Percentiles rank a stretch among this genome's conserved stretches.
Conservation (phyloP, 1,284 basidiomycete species). For the Apiotrichum domesticum region DNA sequence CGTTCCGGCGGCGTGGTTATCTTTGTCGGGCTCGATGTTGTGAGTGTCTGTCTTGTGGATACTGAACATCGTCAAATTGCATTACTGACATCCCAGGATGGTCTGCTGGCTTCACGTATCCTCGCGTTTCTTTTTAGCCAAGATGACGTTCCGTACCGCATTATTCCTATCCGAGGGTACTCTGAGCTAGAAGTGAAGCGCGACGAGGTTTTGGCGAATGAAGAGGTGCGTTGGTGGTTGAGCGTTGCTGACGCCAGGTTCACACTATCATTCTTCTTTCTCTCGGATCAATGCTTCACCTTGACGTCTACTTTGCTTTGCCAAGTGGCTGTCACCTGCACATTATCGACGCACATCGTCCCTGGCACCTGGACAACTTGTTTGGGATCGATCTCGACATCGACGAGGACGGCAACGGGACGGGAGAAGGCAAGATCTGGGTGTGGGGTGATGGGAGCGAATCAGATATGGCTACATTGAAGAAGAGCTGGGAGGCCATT, state of each 20-base stretch:
- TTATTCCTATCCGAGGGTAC: slow-evolving; percentile 87
- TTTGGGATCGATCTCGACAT: slow-evolving; percentile 58
- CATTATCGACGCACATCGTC: slow-evolving; percentile 89
- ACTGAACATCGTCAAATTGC: neutral
- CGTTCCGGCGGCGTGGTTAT: slow-evolving; percentile 42
- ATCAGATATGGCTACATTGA: slow-evolving; percentile 51
- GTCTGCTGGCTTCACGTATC: slow-evolving; percentile 54
- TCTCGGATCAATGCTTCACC: slow-evolving; percentile 81
- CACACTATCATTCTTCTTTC: slow-evolving; percentile 88
- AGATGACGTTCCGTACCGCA: slow-evolving; percentile 85
- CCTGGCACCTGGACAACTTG: slow-evolving; percentile 82
- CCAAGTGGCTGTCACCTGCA: slow-evolving; percentile 60
- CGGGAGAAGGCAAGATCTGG: slow-evolving; percentile 55
- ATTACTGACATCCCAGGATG: slow-evolving; percentile 29
- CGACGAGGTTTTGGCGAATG: slow-evolving; percentile 55
- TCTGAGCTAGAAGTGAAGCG: slow-evolving; percentile 62
- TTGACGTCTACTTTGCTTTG: slow-evolving; percentile 55
- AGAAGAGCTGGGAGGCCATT: slow-evolving; percentile 57
- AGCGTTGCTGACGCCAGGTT: slow-evolving; percentile 53
- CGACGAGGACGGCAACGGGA: slow-evolving; percentile 38
- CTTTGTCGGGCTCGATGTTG: slow-evolving; percentile 41
- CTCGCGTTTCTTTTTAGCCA: slow-evolving; percentile 83
- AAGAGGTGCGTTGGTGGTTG: slow-evolving; percentile 7
- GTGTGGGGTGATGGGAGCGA: slow-evolving; percentile 87
- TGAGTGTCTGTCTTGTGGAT: slow-evolving; percentile 17